Evolutionary conservation across 2,329 filamentous ascomycete genomes (phyloP), one percentile per base, ranked within the genome.

Genomic region (Xylogone sp.): DNA sequence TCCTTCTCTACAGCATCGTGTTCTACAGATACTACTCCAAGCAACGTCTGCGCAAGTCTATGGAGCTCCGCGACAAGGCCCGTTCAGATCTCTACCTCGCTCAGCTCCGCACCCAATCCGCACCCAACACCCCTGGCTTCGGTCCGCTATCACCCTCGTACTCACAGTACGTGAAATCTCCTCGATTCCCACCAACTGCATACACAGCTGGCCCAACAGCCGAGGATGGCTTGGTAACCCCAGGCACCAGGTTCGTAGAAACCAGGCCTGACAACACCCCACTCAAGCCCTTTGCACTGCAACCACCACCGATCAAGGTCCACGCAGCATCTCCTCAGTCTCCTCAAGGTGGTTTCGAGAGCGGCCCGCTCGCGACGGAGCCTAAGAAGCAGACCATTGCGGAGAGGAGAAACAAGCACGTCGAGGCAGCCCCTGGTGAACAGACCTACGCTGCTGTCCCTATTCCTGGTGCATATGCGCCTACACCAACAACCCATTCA

Each of bases 1-100:
- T 99, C 69, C 77, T 84, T 49, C 89, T 99, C 65, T 99, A 99
- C 79, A 90, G 83, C 65, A 81, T 97, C 66, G 85, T 97, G 69
- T 97, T 97, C 78, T 97, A 96, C 79, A 88, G 94, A 62, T 95
- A 96, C 80, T 96, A 92, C 83, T 91, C 88, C 60, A 99, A 97
- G 81, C 88, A 90, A 69, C 88, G 88, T 68, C 88, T 99, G 56
- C 86, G 88, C 72, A 97, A 97, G 80, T 92, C 91, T 57, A 99
- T 99, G 94, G 88, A 96, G 68, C 78, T 88, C 68, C 90, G 94
- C 63, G 94, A 99, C 78, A 88, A 89, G 66, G 94, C 94, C 59
- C 88, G 94, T 56, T 93, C 89, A 55, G 92, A 97, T 69, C 83
- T 99, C 58, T 97, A 97, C 76, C 89, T 97, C 57, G 91, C 87